Evolutionary conservation across 306 rosid species (phyloP).

Genomic region (Purshia tridentata): DNA sequence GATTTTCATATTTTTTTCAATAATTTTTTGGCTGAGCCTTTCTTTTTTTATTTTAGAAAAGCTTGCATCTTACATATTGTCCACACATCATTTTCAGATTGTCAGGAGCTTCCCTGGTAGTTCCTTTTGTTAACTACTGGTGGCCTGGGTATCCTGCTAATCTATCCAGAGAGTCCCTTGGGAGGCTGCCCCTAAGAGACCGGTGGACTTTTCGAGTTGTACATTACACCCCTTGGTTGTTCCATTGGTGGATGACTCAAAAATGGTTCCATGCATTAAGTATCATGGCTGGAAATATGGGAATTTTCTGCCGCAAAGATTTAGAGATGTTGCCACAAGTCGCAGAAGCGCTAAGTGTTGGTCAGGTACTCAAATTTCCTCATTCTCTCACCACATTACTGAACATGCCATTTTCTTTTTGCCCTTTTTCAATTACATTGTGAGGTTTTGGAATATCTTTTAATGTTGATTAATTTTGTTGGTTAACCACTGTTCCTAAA

Average conservation of each 20-base stretch:
- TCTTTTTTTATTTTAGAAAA: not conserved
- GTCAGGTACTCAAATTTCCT: conserved; percentile 38
- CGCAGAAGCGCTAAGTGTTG: conserved; percentile 29
- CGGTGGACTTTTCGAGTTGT: conserved; percentile 57
- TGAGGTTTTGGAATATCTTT: not conserved
- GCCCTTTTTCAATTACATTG: not conserved
- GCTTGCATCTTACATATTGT: not conserved
- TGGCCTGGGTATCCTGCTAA: conserved; percentile 58
- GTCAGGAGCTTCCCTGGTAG: conserved; percentile 69
- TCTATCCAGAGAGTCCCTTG: conserved; percentile 36
- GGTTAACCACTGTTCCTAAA: not conserved
- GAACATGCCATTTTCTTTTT: not conserved
- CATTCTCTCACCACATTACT: not conserved
- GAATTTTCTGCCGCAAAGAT: conserved; percentile 38
- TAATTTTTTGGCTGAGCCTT: not conserved
- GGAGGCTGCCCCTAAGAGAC: conserved; percentile 33
- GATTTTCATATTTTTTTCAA: not conserved
- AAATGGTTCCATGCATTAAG: conserved; percentile 64
- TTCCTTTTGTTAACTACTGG: conserved; percentile 70
- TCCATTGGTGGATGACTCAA: conserved; percentile 81
- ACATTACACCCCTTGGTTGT: conserved; percentile 68
- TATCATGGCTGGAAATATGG: conserved; percentile 14
- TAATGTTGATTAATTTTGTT: not conserved
- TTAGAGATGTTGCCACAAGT: conserved; percentile 37
- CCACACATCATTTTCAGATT: conserved; percentile 48